phyloP scores from a whole-genome alignment of 768 basidiomycete species.

The Kwoniella heveanensis region DNA sequence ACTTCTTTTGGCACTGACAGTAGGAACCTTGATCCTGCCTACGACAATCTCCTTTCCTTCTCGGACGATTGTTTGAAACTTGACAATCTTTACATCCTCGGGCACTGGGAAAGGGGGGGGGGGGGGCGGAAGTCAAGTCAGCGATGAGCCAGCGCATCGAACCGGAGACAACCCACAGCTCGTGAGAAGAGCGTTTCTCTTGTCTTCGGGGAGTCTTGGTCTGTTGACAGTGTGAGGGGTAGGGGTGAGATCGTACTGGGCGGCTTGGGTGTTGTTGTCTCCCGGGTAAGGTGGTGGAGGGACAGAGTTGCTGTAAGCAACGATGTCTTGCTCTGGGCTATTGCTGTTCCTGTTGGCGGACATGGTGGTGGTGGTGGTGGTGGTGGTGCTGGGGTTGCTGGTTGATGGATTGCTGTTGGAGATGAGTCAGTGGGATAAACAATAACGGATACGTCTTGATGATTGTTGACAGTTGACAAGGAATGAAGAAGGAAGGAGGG shows the following conservation, averaged over 20 bases:
- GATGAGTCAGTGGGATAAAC: too few species aligned
- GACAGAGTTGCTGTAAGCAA: slow-evolving; percentile 31
- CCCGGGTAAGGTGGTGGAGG: slow-evolving; percentile 46
- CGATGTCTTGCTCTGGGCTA: slow-evolving; percentile 24
- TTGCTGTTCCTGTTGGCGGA: background rate
- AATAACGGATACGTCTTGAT: too few species aligned
- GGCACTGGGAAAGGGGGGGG: slow-evolving; percentile 37
- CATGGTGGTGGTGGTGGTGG: slow-evolving; percentile 1
- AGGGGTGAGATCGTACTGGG: slow-evolving; percentile 39
- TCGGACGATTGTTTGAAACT: slow-evolving; percentile 86
- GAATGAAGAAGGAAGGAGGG: background rate
- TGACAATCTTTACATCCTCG: slow-evolving; percentile 61
- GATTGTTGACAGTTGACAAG: background rate
- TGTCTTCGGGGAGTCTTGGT: slow-evolving; percentile 40
- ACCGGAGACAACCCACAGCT: slow-evolving; percentile 28
- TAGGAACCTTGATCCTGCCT: slow-evolving; percentile 85
- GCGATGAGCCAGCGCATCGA: too few species aligned
- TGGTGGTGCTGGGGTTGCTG: background rate
- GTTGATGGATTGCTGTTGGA: too few species aligned
- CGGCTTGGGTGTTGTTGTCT: slow-evolving; percentile 4
- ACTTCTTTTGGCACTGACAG: slow-evolving; percentile 59
- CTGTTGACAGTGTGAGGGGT: slow-evolving; percentile 39
- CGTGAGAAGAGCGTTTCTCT: slow-evolving; percentile 38
- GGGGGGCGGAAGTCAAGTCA: too few species aligned
- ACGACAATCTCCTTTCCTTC: slow-evolving; percentile 87